Evolutionary conservation across 108 stramenopile genomes (phyloP).

Genomic region (Nitzschia inconspicua): DNA sequence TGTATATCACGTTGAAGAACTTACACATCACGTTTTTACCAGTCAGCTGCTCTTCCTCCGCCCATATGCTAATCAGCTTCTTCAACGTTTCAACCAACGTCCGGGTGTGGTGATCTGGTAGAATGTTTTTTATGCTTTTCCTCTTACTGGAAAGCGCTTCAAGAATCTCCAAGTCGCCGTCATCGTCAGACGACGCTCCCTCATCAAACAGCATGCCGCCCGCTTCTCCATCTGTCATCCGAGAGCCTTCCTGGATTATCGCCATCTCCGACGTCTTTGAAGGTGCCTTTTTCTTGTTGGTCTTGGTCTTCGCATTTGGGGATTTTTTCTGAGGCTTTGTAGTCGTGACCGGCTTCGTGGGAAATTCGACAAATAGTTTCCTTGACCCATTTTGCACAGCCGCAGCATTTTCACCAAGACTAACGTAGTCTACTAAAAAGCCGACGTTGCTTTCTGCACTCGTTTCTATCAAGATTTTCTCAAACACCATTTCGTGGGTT

Average conservation of each 20-base stretch:
- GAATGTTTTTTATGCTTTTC: conserved; percentile 20
- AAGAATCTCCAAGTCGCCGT: background rate
- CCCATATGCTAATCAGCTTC: conserved; percentile 67
- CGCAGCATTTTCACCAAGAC: conserved; percentile 51
- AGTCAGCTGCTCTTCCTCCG: conserved; percentile 75
- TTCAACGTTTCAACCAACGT: conserved; percentile 56
- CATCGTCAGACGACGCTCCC: conserved; percentile 16
- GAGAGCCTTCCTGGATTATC: conserved; percentile 2
- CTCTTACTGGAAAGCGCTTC: background rate
- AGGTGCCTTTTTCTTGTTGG: conserved; percentile 1
- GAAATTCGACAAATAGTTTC: conserved; percentile 68
- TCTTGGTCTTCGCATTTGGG: conserved; percentile 3
- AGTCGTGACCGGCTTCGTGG: conserved; percentile 17
- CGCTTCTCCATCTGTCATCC: background rate
- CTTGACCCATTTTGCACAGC: conserved; percentile 36
- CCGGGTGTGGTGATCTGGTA: conserved; percentile 53
- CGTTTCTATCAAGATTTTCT: conserved; percentile 61
- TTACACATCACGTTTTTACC: conserved; percentile 76
- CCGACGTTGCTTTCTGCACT: conserved; percentile 48
- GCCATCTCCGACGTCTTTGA: conserved; percentile 7
- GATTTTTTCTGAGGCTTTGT: conserved; percentile 4
- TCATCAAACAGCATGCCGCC: conserved; percentile 31
- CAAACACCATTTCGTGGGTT: conserved; percentile 70
- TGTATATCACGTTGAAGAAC: conserved; percentile 10
- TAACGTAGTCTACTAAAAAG: conserved; percentile 71